Base-by-base conservation (phyloP, 1,139 yeast genomes). In the Wickerhamomyces sp. region DNA sequence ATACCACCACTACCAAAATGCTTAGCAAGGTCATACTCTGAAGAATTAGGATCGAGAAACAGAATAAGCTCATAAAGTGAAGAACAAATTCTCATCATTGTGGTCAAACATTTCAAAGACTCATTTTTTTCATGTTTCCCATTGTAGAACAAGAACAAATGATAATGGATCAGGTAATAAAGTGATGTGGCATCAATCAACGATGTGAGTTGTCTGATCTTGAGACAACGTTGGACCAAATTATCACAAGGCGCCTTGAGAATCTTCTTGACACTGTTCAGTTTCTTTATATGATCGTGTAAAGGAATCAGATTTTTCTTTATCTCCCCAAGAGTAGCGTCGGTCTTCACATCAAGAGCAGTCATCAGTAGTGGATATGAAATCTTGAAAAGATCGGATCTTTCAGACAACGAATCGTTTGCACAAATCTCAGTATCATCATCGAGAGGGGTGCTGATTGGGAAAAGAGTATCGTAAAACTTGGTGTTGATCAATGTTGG, bases 391-490 rank as follows among this genome's bases (percentile, higher is more conserved):
- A n/a, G n/a, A n/a, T n/a, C n/a, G n/a, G n/a, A n/a, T n/a, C n/a
- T n/a, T n/a, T n/a, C n/a, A n/a, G n/a, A n/a, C n/a, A n/a, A n/a
- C n/a, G n/a, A n/a, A n/a, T n/a, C n/a, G n/a, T n/a, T n/a, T n/a
- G n/a, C n/a, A n/a, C n/a, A n/a, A n/a, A n/a, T n/a, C n/a, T n/a
- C n/a, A n/a, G n/a, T n/a, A n/a, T n/a, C n/a, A n/a, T n/a, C n/a
- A n/a, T n/a, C n/a, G n/a, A n/a, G n/a, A n/a, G n/a, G n/a, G n/a
- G n/a, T n/a, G n/a, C n/a, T n/a, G n/a, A n/a, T n/a, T 0, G 77
- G 74, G 2, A 62, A 36, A 38, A 58, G 45, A 0, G 73, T 65
- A 41, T 70, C 74, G 44, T 45, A 65, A 32, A 56, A 57, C 16
- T 57, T 60, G 0, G 50, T 52, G 37, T 54, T 52, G 4, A 64